A percentile compares a stretch with the other conserved stretches of the same genome.
Conservation (phyloP, 2,329 filamentous ascomycete species). For the Dactylonectria macrodidyma region DNA sequence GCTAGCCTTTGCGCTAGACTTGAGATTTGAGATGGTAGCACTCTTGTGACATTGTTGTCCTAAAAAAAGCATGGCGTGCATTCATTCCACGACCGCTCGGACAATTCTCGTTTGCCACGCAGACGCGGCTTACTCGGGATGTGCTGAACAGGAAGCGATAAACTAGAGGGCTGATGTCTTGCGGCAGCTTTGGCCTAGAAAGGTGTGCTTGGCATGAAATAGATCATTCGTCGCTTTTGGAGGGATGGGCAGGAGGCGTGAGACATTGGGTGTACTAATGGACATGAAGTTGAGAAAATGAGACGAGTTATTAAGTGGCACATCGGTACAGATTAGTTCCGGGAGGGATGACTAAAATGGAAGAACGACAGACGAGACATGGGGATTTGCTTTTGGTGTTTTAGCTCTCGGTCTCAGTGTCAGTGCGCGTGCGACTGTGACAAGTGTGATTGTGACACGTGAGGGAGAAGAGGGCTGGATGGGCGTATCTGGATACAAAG, state of each 20-base stretch:
- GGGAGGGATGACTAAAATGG: no score
- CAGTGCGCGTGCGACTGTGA: background rate
- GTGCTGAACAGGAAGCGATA: background rate
- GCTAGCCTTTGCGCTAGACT: background rate
- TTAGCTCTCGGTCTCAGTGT: background rate
- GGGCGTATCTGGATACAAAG: no score
- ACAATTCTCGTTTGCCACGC: background rate
- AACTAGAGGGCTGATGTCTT: background rate
- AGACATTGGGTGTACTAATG: conserved; percentile 1
- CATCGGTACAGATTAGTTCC: no score
- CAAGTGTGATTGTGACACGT: background rate
- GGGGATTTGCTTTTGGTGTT: background rate
- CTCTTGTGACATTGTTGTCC: background rate
- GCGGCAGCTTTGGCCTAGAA: background rate
- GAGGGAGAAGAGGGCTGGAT: no score
- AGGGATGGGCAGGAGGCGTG: background rate
- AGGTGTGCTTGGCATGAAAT: background rate
- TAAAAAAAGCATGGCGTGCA: background rate
- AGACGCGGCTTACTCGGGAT: background rate
- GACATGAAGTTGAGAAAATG: background rate
- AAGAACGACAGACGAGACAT: background rate
- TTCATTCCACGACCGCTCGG: background rate
- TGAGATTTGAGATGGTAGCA: background rate
- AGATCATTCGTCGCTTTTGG: background rate
- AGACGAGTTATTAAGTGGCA: background rate